phyloP scores from a whole-genome alignment of 106 monocot species.

The Posidonia australis region DNA sequence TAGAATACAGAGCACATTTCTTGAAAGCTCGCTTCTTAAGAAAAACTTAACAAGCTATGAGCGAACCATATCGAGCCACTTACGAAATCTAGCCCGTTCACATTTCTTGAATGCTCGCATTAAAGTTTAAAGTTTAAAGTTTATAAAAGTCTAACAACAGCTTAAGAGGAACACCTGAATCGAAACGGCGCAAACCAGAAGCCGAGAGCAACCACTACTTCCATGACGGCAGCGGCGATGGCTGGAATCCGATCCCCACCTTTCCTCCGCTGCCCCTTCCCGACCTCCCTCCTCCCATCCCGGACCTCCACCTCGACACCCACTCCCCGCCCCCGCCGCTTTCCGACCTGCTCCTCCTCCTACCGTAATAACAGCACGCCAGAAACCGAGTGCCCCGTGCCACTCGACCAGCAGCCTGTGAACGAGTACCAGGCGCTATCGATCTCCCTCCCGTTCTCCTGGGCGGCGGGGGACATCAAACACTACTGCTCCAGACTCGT shows the following conservation, averaged over 20 bases:
- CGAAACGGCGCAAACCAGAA: too few relatives aligned
- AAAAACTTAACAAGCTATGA: too few relatives aligned
- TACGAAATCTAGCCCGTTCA: too few relatives aligned
- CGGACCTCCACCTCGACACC: not conserved
- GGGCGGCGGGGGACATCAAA: slow-evolving; percentile 50
- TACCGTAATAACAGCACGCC: slow-evolving; percentile 44
- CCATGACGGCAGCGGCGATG: not conserved
- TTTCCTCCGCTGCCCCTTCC: too few relatives aligned
- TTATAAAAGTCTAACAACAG: too few relatives aligned
- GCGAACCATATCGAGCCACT: too few relatives aligned
- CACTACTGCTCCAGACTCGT: slow-evolving; percentile 59
- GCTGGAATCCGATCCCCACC: not conserved
- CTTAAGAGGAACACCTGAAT: too few relatives aligned
- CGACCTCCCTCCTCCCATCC: not conserved
- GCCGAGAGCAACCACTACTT: too few relatives aligned
- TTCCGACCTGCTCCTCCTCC: slow-evolving; percentile 9
- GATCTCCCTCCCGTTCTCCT: slow-evolving; percentile 69
- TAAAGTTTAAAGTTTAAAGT: too few relatives aligned
- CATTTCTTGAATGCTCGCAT: too few relatives aligned
- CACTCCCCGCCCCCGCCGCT: not conserved
- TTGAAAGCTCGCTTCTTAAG: too few relatives aligned
- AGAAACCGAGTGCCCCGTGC: slow-evolving; percentile 91
- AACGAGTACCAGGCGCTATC: slow-evolving; percentile 90
- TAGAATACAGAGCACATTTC: too few relatives aligned
- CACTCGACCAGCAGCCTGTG: slow-evolving; percentile 82